Conservation (phyloP, 345 rosid species). For the Brassica incana region DNA sequence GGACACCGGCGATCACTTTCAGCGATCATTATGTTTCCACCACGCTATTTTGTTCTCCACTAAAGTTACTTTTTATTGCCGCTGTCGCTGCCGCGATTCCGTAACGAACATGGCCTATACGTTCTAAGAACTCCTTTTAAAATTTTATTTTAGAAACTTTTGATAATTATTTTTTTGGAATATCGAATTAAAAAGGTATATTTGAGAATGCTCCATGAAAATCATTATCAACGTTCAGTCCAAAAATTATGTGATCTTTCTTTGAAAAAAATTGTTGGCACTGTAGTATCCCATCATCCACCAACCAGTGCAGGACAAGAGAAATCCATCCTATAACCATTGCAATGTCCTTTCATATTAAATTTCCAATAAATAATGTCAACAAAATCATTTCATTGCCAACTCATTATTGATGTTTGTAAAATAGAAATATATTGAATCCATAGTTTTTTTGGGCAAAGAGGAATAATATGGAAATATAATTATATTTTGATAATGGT, state of each 20-base stretch:
- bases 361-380: slow-evolving; percentile 13
- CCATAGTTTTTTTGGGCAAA: not conserved
- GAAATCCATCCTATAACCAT: slow-evolving; percentile 25
- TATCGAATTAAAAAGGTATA: not conserved
- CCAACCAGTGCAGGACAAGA: slow-evolving; percentile 30
- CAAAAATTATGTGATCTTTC: not conserved
- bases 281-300: slow-evolving; percentile 39
- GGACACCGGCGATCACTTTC: too few species aligned
- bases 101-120: too few species aligned
- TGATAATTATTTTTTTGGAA: not conserved
- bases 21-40: too few species aligned
- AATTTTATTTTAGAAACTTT: not conserved
- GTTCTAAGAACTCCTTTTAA: too few species aligned
- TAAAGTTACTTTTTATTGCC: too few species aligned
- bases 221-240: slow-evolving; percentile 10
- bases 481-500: not conserved
- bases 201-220: not conserved
- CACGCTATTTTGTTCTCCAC: too few species aligned
- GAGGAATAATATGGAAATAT: not conserved
- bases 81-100: too few species aligned
- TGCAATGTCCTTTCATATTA: slow-evolving; percentile 41
- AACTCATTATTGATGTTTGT: slow-evolving; percentile 20
- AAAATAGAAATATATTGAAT: not conserved
- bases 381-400: slow-evolving; percentile 18
- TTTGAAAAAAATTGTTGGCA: not conserved